Percentiles rank a stretch among this genome's conserved stretches.
Evolutionary conservation across 768 basidiomycete species (phyloP).

Genomic region (Pleurotus sapidus): DNA sequence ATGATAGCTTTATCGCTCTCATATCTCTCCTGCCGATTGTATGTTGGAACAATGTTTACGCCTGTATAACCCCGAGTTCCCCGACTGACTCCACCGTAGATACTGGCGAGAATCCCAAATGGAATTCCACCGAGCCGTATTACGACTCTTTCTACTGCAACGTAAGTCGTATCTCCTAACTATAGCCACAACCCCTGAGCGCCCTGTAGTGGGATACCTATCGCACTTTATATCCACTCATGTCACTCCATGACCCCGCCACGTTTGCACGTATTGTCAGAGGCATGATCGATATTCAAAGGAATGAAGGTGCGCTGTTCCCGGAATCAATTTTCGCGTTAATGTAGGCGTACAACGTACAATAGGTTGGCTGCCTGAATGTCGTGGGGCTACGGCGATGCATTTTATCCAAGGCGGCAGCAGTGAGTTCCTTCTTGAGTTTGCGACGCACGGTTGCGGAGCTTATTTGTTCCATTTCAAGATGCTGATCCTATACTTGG

Average conservation of each 20-base stretch:
- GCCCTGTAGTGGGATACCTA: constrained; percentile 60
- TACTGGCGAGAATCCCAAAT: constrained; percentile 61
- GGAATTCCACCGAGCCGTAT: constrained; percentile 64
- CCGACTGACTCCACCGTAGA: constrained; percentile 28
- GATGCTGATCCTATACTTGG: constrained; percentile 63
- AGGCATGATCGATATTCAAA: constrained; percentile 66
- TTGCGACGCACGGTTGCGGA: background rate
- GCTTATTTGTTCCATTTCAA: constrained; percentile 15
- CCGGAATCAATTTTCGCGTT: background rate
- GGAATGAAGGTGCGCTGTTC: constrained; percentile 48
- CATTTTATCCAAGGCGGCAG: constrained; percentile 61
- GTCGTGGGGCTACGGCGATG: constrained; percentile 51
- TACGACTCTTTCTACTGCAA: constrained; percentile 71
- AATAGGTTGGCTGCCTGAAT: constrained; percentile 66
- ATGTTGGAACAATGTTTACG: constrained; percentile 14
- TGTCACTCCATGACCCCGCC: constrained; percentile 61
- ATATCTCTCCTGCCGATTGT: constrained; percentile 67
- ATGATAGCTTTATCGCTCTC: constrained; percentile 51
- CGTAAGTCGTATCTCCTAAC: constrained; percentile 27
- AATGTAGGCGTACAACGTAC: background rate
- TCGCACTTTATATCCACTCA: constrained; percentile 57
- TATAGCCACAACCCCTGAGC: background rate
- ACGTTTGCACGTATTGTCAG: constrained; percentile 59
- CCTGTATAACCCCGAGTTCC: too few species aligned
- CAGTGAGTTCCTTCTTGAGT: constrained; percentile 33